Percentiles rank a stretch among this genome's conserved stretches.
These are phyloP conservation scores for Russula olivacea DNA, from an alignment of 768 basidiomycete genomes.

Conservation along the genomic window DNA sequence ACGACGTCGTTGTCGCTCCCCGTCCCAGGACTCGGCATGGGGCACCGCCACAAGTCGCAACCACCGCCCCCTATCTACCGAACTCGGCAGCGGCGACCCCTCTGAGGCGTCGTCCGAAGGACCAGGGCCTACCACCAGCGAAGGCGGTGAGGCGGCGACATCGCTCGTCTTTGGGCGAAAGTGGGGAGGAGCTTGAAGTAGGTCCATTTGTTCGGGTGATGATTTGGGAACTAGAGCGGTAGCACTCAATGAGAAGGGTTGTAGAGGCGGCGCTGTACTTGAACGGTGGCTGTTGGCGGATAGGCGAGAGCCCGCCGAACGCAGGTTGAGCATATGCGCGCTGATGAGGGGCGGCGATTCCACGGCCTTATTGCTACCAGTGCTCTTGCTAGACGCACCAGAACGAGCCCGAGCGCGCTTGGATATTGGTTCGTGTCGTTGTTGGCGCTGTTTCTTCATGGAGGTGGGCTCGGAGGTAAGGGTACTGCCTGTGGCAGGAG, in stretches of 20 bases:
- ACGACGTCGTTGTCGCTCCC: neutral
- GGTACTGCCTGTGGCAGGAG: neutral
- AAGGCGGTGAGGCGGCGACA: too few species aligned
- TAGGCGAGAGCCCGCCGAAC: constrained; percentile 7
- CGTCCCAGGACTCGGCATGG: neutral
- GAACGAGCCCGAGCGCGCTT: neutral
- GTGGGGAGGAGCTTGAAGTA: neutral
- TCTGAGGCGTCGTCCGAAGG: neutral
- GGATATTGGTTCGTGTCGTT: neutral
- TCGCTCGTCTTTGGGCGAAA: neutral
- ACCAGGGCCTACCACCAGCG: neutral
- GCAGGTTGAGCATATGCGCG: neutral
- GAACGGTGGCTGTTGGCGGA: neutral
- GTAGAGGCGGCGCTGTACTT: constrained; percentile 1
- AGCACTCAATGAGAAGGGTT: neutral
- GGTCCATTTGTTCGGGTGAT: neutral
- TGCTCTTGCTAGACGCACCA: neutral
- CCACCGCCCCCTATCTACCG: neutral
- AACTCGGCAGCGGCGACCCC: neutral
- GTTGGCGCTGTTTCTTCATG: neutral
- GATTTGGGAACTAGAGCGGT: neutral
- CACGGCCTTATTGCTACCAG: neutral
- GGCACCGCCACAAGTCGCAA: neutral
- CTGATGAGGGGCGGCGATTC: neutral
- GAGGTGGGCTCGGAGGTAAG: neutral